phyloP scores from a whole-genome alignment of 345 rosid species.

The Salix udensis region DNA sequence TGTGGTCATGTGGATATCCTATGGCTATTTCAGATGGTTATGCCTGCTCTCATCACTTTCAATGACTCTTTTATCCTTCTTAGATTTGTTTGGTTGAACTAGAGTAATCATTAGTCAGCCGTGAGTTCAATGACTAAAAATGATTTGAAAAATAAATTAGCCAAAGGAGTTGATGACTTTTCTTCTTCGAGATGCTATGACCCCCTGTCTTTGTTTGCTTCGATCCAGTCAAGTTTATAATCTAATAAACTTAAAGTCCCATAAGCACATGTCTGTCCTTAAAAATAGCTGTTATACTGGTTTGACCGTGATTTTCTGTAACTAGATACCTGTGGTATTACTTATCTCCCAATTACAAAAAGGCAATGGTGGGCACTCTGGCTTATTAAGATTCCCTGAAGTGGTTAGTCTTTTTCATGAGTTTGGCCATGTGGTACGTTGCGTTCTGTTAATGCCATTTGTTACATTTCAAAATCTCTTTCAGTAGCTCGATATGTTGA shows the following conservation, averaged over 20 bases:
- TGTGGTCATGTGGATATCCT: not conserved
- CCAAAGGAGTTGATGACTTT: not conserved
- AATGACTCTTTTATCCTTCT: not conserved
- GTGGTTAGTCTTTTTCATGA: slow-evolving; percentile 89
- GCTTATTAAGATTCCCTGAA: slow-evolving; percentile 76
- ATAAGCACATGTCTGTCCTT: not conserved
- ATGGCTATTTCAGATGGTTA: not conserved
- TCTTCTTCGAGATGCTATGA: no score
- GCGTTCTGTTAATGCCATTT: slow-evolving; percentile 10
- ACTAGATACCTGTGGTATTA: slow-evolving; percentile 69
- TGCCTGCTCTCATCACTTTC: not conserved
- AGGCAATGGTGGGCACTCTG: slow-evolving; percentile 36
- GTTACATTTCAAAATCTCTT: not conserved
- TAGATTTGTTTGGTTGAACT: not conserved
- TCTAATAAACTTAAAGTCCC: slow-evolving; percentile 1
- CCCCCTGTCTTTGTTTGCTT: no score
- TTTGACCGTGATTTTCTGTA: slow-evolving; percentile 17
- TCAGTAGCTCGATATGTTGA: not conserved
- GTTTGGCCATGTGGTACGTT: slow-evolving; percentile 95
- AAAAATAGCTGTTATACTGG: not conserved
- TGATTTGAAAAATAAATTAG: not conserved
- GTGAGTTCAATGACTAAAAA: not conserved
- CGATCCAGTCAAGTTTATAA: no score
- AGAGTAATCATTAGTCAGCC: not conserved
- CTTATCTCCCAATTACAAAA: slow-evolving; percentile 70